phyloP scores from a whole-genome alignment of 2,329 filamentous ascomycete genomes.

The Ophiostoma sp. region DNA sequence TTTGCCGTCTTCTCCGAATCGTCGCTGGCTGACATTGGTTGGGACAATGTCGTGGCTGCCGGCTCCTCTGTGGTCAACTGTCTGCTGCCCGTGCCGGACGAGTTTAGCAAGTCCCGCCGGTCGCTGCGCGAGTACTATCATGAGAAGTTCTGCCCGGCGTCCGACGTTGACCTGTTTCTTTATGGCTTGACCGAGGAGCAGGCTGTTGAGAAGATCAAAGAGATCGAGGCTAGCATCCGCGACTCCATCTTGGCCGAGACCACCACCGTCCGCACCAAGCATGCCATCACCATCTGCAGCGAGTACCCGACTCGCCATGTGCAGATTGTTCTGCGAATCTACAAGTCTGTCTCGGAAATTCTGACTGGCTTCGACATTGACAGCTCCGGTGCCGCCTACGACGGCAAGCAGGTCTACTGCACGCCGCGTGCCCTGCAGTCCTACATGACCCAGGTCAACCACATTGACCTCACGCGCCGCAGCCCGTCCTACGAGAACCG shows the following conservation, averaged over 20 bases:
- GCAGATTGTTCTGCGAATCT: constrained; percentile 79
- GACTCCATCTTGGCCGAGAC: constrained; percentile 81
- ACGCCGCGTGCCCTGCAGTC: constrained; percentile 75
- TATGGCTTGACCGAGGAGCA: constrained; percentile 77
- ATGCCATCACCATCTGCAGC: constrained; percentile 78
- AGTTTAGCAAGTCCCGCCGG: constrained; percentile 63
- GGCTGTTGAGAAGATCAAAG: constrained; percentile 78
- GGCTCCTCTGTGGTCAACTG: constrained; percentile 81
- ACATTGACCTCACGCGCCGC: constrained; percentile 73
- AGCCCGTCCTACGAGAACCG: constrained; percentile 88
- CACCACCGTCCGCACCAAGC: constrained; percentile 81
- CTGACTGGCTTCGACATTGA: constrained; percentile 88
- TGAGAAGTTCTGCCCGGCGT: constrained; percentile 75
- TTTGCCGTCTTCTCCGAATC: constrained; percentile 82
- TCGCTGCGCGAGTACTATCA: constrained; percentile 74
- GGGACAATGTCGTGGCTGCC: constrained; percentile 78
- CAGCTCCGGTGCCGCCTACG: constrained; percentile 76
- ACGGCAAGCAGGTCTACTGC: constrained; percentile 77
- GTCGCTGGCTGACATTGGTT: constrained; percentile 72
- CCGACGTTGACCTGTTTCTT: constrained; percentile 83
- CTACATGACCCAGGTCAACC: constrained; percentile 80
- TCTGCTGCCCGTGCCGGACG: constrained; percentile 67
- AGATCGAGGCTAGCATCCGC: constrained; percentile 73
- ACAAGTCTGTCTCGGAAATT: constrained; percentile 81
- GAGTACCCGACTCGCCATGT: constrained; percentile 83